Conservation (phyloP, 2,329 filamentous ascomycete genomes). For the Fusarium robinianum region DNA sequence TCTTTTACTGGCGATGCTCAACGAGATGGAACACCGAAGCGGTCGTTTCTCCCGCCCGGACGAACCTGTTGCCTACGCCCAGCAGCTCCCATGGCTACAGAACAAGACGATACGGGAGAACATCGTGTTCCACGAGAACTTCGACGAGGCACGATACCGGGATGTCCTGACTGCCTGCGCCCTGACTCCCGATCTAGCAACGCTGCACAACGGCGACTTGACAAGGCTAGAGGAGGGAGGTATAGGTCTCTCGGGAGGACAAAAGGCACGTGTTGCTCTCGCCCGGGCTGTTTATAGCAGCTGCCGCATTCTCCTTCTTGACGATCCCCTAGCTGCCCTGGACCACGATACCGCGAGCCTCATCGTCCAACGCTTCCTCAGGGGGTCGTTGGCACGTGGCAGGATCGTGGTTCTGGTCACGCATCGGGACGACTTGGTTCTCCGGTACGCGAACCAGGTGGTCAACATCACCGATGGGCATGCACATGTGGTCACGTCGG, state of each 20-base stretch:
- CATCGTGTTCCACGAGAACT: constrained; percentile 63
- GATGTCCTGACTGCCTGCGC: constrained; percentile 65
- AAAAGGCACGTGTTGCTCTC: constrained; percentile 66
- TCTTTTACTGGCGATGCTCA: constrained; percentile 61
- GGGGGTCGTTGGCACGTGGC: constrained; percentile 61
- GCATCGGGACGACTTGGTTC: constrained; percentile 77
- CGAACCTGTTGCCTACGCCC: constrained; percentile 58
- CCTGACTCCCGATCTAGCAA: constrained; percentile 58
- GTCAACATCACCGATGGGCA: constrained; percentile 69
- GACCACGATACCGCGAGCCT: constrained; percentile 65
- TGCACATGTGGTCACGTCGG: constrained; percentile 54
- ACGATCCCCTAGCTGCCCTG: constrained; percentile 66
- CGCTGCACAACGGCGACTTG: constrained; percentile 61
- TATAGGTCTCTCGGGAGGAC: constrained; percentile 65
- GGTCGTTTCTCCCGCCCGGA: constrained; percentile 52
- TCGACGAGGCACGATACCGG: constrained; percentile 60
- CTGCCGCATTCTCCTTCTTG: constrained; percentile 61
- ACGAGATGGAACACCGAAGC: constrained; percentile 68
- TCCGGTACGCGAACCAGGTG: constrained; percentile 72
- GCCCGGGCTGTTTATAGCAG: constrained; percentile 65
- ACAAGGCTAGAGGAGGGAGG: constrained; percentile 66
- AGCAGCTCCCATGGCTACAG: constrained; percentile 68
- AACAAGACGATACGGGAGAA: constrained; percentile 69
- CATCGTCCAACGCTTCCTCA: constrained; percentile 65
- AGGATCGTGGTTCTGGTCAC: constrained; percentile 81